Percentiles rank a stretch among this genome's conserved stretches.
Conservation (phyloP, 202 grass and related monocot species). For the Saccharum hybrid region DNA sequence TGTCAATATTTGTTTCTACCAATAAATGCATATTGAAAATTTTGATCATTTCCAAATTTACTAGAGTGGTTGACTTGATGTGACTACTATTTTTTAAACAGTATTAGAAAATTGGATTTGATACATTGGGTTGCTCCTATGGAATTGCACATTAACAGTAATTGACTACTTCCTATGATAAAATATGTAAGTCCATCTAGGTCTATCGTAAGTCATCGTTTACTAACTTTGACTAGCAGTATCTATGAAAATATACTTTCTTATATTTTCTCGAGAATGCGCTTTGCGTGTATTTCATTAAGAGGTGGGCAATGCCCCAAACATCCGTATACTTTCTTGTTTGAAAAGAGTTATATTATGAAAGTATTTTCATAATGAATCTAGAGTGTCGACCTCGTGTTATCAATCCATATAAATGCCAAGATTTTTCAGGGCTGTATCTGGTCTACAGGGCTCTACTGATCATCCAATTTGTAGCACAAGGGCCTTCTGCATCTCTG, state of each 20-base stretch:
- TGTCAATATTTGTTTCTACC: too few species aligned
- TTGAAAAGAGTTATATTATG: not conserved
- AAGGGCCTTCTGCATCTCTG: not conserved
- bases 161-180: not conserved
- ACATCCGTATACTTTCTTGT: not conserved
- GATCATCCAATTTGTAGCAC: not conserved
- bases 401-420: not conserved
- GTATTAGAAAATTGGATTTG: slow-evolving; percentile 4
- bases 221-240: not conserved
- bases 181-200: not conserved
- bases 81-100: not conserved
- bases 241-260: not conserved
- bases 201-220: not conserved
- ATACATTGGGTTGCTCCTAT: not conserved
- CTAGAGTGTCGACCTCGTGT: not conserved
- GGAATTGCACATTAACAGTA: not conserved
- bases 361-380: not conserved
- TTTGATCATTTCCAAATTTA: not conserved
- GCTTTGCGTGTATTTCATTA: not conserved
- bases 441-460: not conserved
- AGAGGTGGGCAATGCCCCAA: not conserved
- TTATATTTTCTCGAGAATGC: not conserved
- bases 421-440: not conserved
- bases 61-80: not conserved
- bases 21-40: too few species aligned